Percentiles rank a stretch among this genome's conserved stretches.
phyloP scores from a whole-genome alignment of 1,284 basidiomycete genomes.

The Spongispora temasekensis region DNA sequence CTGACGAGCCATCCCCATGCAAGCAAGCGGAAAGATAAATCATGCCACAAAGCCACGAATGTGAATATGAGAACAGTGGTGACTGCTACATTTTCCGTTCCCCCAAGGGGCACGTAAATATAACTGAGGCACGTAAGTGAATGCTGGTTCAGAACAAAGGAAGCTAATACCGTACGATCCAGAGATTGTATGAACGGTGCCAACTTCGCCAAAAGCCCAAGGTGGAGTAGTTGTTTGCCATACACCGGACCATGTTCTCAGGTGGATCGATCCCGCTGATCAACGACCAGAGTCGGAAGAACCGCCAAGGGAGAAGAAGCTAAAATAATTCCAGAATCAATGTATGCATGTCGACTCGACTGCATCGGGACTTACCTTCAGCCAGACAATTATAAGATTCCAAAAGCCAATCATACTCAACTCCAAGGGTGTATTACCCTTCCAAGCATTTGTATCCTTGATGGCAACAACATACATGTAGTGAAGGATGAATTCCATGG shows the following conservation, averaged over 20 bases:
- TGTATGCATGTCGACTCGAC: too few species aligned
- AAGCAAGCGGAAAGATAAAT: slow-evolving; percentile 84
- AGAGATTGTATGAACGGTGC: slow-evolving; percentile 97
- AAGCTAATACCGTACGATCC: slow-evolving; percentile 77
- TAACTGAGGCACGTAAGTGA: slow-evolving; percentile 56
- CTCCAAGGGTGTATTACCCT: slow-evolving; percentile 74
- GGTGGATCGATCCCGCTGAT: slow-evolving; percentile 90
- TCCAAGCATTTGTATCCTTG: slow-evolving; percentile 84
- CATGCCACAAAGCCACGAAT: slow-evolving; percentile 99
- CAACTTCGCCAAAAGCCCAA: slow-evolving; percentile 95
- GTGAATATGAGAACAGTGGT: slow-evolving; percentile 88
- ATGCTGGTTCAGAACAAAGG: slow-evolving; percentile 1
- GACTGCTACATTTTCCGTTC: slow-evolving; percentile 62
- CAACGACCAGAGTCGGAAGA: slow-evolving; percentile 96
- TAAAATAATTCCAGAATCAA: slow-evolving; percentile 31
- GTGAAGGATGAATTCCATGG: slow-evolving; percentile 92
- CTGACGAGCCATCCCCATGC: slow-evolving; percentile 98
- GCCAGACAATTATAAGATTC: slow-evolving; percentile 96
- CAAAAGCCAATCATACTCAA: slow-evolving; percentile 95
- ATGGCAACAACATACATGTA: slow-evolving; percentile 98
- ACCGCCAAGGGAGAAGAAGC: slow-evolving; percentile 97
- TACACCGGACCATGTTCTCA: slow-evolving; percentile 98
- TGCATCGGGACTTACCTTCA: slow-evolving; percentile 68
- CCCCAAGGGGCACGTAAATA: slow-evolving; percentile 94
- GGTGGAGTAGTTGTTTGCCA: slow-evolving; percentile 97